These are phyloP conservation scores for Hyphodiscus sp. DNA, from an alignment of 2,329 filamentous ascomycete genomes.

Conservation along the genomic window DNA sequence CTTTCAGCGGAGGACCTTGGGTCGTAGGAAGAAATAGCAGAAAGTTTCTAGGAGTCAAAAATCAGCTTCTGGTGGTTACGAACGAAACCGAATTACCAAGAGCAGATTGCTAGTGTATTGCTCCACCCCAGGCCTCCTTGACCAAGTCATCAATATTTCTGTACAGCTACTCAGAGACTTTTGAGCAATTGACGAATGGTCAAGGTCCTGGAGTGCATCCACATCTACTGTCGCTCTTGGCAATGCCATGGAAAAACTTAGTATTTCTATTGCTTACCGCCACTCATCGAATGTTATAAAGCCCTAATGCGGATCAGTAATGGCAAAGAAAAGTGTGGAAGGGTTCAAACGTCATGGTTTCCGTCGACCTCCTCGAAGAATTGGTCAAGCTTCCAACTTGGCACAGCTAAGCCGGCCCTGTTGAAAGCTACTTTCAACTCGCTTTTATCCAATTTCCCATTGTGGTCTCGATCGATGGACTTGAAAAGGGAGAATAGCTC, in stretches of 20 bases:
- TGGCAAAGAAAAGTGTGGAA: neutral
- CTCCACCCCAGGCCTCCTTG: neutral
- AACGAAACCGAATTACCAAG: neutral
- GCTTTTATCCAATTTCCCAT: slow-evolving; percentile 80
- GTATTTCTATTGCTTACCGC: slow-evolving; percentile 60
- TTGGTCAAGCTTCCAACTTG: slow-evolving; percentile 66
- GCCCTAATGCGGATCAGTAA: slow-evolving; percentile 30
- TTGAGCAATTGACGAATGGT: neutral
- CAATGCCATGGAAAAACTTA: neutral
- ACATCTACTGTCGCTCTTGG: neutral
- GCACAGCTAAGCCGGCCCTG: slow-evolving; percentile 70
- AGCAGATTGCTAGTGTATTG: neutral
- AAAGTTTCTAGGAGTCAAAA: slow-evolving; percentile 61
- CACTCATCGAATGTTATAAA: slow-evolving; percentile 89
- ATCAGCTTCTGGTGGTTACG: neutral
- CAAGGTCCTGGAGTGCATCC: neutral
- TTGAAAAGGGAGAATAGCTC: slow-evolving; percentile 78
- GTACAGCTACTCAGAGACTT: neutral
- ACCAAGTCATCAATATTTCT: neutral
- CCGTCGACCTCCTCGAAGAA: slow-evolving; percentile 89
- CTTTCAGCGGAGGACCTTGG: slow-evolving; percentile 64
- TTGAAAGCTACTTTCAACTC: slow-evolving; percentile 77
- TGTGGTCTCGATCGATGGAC: slow-evolving; percentile 77
- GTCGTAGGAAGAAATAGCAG: slow-evolving; percentile 77
- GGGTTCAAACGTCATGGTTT: slow-evolving; percentile 58